Base-by-base conservation (phyloP, 1,139 yeast species). In the Sugiyamaella paludigena region DNA sequence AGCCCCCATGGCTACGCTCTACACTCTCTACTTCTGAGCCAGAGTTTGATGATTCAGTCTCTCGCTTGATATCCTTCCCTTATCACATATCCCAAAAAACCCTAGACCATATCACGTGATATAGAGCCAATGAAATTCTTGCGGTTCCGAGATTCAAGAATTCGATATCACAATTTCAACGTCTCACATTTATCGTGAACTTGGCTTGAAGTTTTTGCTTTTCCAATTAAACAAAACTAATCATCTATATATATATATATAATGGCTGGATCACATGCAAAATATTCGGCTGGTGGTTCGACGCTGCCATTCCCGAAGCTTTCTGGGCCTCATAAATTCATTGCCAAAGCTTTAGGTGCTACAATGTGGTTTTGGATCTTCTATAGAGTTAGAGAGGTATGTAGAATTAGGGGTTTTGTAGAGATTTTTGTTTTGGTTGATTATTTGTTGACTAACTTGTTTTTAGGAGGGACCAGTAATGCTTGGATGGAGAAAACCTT, bases 341-440 rank as follows among this genome's bases (percentile, higher is more conserved):
- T 81, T 27, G 77, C 87, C 45, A 82, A 83, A 63, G 65, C 76
- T 35, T 75, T 86, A 47, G 94, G 95, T 7, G 94, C 91, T 40
- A 78, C 88, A 54, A 83, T 85, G 91, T 85, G 92, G 89, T 86
- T 85, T 68, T 86, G 87, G 84, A 78, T 86, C 56, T 77, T 86
- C 66, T 85, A 84, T 76, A 75, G 95, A 67, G 73, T 85, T 43
- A 82, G 84, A 69, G 84, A 84, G 69, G 91, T 67, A 51, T 45
- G 70, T 19, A 10, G 24, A 16, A 15, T 26, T 28, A 26, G 10
- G 24, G 19, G 28, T n/a, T n/a, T n/a, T n/a, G n/a, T n/a, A n/a
- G n/a, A n/a, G 12, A 24, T 12, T 7, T n/a, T 24, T n/a, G 8
- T n/a, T 16, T 39, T 26, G 12, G 7, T 40, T 35, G 38, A 37